phyloP scores from a whole-genome alignment of 108 stramenopile species.

The Stephanodiscus triporus region DNA sequence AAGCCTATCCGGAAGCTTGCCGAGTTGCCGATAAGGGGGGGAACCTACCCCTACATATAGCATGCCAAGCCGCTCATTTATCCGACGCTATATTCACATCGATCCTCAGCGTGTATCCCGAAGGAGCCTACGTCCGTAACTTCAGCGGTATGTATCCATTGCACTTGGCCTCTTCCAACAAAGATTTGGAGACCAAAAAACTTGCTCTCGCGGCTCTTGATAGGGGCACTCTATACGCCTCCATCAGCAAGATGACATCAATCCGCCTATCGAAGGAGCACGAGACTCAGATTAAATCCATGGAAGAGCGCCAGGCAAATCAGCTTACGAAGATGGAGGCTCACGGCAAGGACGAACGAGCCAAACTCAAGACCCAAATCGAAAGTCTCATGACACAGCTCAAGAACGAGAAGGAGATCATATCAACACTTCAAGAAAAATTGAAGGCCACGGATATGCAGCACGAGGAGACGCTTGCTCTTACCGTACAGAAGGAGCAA shows the following conservation, averaged over 20 bases:
- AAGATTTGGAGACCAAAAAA: slow-evolving; percentile 23
- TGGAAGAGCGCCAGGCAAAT: slow-evolving; percentile 23
- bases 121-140: slow-evolving; percentile 36
- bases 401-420: slow-evolving; percentile 14
- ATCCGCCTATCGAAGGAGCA: slow-evolving; percentile 25
- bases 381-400: slow-evolving; percentile 18
- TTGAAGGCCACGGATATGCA: slow-evolving; percentile 1
- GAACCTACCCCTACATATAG: slow-evolving; percentile 32
- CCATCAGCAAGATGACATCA: slow-evolving; percentile 36
- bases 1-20: slow-evolving; percentile 23
- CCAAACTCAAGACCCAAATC: slow-evolving; percentile 17
- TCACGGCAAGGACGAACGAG: slow-evolving; percentile 22
- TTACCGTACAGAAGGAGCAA: slow-evolving; percentile 12
- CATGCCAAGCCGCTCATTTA: slow-evolving; percentile 7
- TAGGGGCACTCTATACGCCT: slow-evolving; percentile 41
- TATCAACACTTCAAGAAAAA: neutral
- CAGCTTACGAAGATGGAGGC: slow-evolving; percentile 27
- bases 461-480: slow-evolving; percentile 3
- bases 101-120: slow-evolving; percentile 34
- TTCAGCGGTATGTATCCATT: slow-evolving; percentile 21
- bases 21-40: slow-evolving; percentile 13
- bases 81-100: slow-evolving; percentile 23
- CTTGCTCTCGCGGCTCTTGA: slow-evolving; percentile 32
- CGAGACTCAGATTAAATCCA: slow-evolving; percentile 4
- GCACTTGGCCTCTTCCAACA: slow-evolving; percentile 15